A percentile compares a stretch with the other conserved stretches of the same genome.
Evolutionary conservation across 345 rosid genomes (phyloP).

Genomic region (Eucalyptus tenuipes): DNA sequence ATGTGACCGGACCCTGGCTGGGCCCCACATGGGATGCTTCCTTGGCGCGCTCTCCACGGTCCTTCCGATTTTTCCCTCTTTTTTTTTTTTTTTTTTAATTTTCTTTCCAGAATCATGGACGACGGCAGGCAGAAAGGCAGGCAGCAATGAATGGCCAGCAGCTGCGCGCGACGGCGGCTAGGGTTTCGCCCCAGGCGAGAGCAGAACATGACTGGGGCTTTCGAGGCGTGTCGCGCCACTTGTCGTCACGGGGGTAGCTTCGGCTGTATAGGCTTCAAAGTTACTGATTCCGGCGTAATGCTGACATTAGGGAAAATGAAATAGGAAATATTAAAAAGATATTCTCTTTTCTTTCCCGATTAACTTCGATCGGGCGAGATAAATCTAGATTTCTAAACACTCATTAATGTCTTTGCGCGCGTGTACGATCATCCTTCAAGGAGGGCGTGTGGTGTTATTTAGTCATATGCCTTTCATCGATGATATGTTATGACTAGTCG

Average conservation of each 20-base stretch:
- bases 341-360: neutral
- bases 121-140: neutral
- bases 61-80: rapidly evolving
- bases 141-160: too few relatives aligned
- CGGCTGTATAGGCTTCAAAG: too few relatives aligned
- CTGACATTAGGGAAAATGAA: neutral
- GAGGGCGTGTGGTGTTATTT: rapidly evolving
- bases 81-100: neutral
- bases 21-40: neutral
- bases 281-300: neutral
- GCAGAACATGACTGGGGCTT: neutral
- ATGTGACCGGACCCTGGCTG: neutral
- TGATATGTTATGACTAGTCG: rapidly evolving
- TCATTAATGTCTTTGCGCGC: too few relatives aligned
- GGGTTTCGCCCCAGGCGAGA: neutral
- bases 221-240: neutral
- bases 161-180: neutral
- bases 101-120: neutral
- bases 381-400: neutral
- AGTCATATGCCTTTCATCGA: rapidly evolving
- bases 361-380: neutral
- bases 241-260: neutral
- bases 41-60: neutral
- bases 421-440: rapidly evolving
- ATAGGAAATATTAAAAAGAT: too few relatives aligned